phyloP scores from a whole-genome alignment of 495 filamentous ascomycete genomes.

The Aspergillus baeticus region DNA sequence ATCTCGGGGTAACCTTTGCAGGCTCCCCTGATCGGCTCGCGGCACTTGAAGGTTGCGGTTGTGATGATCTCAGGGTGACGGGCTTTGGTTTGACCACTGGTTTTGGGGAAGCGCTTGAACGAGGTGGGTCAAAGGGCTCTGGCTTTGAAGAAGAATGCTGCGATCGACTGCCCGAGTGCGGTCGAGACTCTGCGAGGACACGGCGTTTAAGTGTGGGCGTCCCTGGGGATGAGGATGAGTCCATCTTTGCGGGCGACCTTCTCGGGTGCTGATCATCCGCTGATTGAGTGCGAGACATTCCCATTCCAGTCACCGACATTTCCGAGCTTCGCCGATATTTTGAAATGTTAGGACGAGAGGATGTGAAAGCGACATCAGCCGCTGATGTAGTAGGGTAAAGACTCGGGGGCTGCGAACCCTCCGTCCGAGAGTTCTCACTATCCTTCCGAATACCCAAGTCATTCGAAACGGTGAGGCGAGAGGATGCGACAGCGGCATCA shows the following conservation, averaged over 20 bases:
- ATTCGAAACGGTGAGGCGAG: slow-evolving; percentile 28
- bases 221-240: slow-evolving; percentile 12
- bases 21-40: not conserved
- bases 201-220: slow-evolving; percentile 9
- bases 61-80: slow-evolving; percentile 31
- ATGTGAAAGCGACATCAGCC: slow-evolving; percentile 34
- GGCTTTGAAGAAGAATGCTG: slow-evolving; percentile 19
- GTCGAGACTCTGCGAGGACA: slow-evolving; percentile 1
- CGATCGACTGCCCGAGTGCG: slow-evolving; percentile 5
- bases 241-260: slow-evolving; percentile 16
- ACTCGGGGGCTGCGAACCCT: not conserved
- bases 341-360: slow-evolving; percentile 28
- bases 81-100: slow-evolving; percentile 41
- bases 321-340: slow-evolving; percentile 26
- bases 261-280: slow-evolving; percentile 25
- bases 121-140: slow-evolving; percentile 21
- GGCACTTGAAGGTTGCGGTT: slow-evolving; percentile 14
- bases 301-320: slow-evolving; percentile 12
- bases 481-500: slow-evolving; percentile 37
- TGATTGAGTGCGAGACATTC: slow-evolving; percentile 13
- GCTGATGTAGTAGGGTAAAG: slow-evolving; percentile 17
- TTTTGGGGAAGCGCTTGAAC: slow-evolving; percentile 25
- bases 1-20: slow-evolving; percentile 26
- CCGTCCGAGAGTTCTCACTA: slow-evolving; percentile 20
- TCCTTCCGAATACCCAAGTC: slow-evolving; percentile 27